Conservation (phyloP, 169 alveolate species). For the Theileria equi region DNA sequence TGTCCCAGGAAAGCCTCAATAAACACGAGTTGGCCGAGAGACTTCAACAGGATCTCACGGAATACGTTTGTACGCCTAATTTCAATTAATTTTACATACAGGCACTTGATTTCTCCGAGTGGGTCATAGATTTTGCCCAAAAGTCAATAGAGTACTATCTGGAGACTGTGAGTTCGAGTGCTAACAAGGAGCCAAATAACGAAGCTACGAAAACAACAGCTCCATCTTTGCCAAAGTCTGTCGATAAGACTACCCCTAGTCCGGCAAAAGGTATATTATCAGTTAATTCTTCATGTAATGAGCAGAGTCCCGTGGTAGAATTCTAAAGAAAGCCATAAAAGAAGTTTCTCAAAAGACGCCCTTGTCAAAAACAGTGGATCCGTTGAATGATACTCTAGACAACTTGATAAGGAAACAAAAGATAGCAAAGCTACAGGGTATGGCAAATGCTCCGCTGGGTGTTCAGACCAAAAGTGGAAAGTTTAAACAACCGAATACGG, state of each 20-base stretch:
- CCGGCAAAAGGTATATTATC: not conserved
- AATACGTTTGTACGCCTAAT: slow-evolving; percentile 21
- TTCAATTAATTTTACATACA: not conserved
- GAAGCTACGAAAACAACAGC: too few relatives aligned
- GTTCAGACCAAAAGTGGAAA: slow-evolving; percentile 46
- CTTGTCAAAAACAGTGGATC: slow-evolving; percentile 41
- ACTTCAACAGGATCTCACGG: slow-evolving; percentile 18
- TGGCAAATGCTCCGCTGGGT: slow-evolving; percentile 26
- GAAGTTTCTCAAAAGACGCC: not conserved
- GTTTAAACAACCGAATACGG: slow-evolving; percentile 6
- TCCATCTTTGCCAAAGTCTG: not conserved
- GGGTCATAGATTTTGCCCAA: slow-evolving; percentile 56
- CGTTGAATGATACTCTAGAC: slow-evolving; percentile 57
- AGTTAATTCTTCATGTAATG: not conserved
- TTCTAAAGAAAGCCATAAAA: not conserved
- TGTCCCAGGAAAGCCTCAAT: slow-evolving; percentile 13
- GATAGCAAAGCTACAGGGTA: slow-evolving; percentile 51
- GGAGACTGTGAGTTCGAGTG: not conserved
- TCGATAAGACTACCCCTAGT: not conserved
- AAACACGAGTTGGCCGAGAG: slow-evolving; percentile 24
- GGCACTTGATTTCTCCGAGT: slow-evolving; percentile 63
- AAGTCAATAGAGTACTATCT: slow-evolving; percentile 21
- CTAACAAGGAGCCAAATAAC: not conserved
- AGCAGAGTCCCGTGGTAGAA: not conserved
- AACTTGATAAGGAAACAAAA: slow-evolving; percentile 48